phyloP scores from a whole-genome alignment of 1,139 yeast genomes.

The Taiozyma sp. region DNA sequence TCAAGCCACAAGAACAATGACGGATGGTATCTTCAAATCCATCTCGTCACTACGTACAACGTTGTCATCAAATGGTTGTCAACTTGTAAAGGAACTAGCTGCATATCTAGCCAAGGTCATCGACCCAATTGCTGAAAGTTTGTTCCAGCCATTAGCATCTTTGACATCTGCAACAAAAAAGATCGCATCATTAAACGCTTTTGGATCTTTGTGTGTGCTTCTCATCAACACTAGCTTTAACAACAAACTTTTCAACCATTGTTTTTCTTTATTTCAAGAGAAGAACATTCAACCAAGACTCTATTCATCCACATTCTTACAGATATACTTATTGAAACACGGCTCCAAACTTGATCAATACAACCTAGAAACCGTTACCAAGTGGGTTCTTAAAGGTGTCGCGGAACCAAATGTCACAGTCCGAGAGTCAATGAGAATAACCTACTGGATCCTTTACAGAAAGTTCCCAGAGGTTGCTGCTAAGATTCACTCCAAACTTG shows the following conservation, averaged over 20 bases:
- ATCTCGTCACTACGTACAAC: slow-evolving; percentile 79
- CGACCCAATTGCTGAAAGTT: slow-evolving; percentile 60
- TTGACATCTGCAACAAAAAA: slow-evolving; percentile 74
- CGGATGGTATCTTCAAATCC: slow-evolving; percentile 68
- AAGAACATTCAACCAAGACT: slow-evolving; percentile 54
- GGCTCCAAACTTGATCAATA: slow-evolving; percentile 34
- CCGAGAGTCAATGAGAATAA: slow-evolving; percentile 66
- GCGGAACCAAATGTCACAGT: slow-evolving; percentile 81
- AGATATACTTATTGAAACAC: slow-evolving; percentile 51
- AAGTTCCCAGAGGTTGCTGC: slow-evolving; percentile 41
- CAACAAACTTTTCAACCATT: slow-evolving; percentile 46
- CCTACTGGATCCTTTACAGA: slow-evolving; percentile 67
- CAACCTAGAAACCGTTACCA: slow-evolving; percentile 43
- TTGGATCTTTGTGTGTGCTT: slow-evolving; percentile 60
- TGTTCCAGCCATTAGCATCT: slow-evolving; percentile 54
- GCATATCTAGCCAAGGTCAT: slow-evolving; percentile 42
- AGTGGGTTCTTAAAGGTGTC: slow-evolving; percentile 55
- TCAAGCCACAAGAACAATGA: slow-evolving; percentile 28
- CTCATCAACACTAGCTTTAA: slow-evolving; percentile 52
- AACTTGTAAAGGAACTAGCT: slow-evolving; percentile 70
- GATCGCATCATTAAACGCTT: slow-evolving; percentile 74
- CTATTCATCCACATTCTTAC: slow-evolving; percentile 68
- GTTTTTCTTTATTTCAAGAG: slow-evolving; percentile 55
- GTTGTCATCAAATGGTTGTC: slow-evolving; percentile 70
- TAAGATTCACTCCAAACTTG: slow-evolving; percentile 36